A percentile compares a stretch with the other conserved stretches of the same genome.
These are phyloP conservation scores for Blumeria graminis DNA, from an alignment of 2,329 filamentous ascomycete genomes.

Conservation along the genomic window DNA sequence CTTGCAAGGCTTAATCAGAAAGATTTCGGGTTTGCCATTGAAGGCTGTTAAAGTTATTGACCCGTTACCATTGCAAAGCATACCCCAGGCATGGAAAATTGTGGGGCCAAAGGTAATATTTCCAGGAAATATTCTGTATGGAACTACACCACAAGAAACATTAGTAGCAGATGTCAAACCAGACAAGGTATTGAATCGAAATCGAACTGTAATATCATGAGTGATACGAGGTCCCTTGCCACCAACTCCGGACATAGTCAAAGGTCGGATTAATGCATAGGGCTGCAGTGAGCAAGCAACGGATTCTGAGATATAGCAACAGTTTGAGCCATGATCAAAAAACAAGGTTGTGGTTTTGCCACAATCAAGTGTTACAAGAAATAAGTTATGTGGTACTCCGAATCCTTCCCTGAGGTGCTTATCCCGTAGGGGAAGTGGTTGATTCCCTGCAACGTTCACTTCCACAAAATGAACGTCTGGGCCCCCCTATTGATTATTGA, in stretches of 20 bases:
- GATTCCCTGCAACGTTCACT: background rate
- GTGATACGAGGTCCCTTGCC: background rate
- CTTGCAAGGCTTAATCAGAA: background rate
- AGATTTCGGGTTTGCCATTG: background rate
- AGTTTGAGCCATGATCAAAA: background rate
- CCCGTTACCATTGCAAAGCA: background rate
- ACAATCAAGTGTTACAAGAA: background rate
- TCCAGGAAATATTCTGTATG: background rate
- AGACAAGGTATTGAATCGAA: background rate
- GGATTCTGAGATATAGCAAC: background rate
- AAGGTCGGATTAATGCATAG: background rate
- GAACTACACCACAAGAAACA: background rate
- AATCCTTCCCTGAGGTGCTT: background rate
- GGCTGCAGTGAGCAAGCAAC: background rate
- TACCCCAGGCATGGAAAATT: background rate
- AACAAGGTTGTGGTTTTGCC: background rate
- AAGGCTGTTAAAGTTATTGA: background rate
- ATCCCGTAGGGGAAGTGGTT: background rate
- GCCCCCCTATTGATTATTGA: background rate
- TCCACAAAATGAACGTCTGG: background rate
- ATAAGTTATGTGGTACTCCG: background rate
- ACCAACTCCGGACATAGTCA: background rate
- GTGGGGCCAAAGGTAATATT: background rate
- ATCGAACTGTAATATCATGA: background rate
- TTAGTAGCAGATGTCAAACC: background rate